Percentiles rank a stretch among this genome's conserved stretches.
Evolutionary conservation across 2,329 filamentous ascomycete species (phyloP).

Genomic region (Paraphoma chrysanthemicola): DNA sequence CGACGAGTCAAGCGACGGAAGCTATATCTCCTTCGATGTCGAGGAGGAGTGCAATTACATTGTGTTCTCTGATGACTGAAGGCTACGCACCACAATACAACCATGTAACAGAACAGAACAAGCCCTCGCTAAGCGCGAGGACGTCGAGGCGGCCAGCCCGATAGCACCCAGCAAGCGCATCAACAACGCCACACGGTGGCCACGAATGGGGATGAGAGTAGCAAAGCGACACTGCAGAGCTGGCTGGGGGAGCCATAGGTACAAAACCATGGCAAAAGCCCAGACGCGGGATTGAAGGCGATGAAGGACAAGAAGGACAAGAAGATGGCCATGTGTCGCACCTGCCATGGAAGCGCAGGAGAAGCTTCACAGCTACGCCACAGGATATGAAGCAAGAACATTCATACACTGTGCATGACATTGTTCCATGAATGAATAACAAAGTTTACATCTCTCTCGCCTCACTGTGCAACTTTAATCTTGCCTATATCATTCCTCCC

Average conservation of each 20-base stretch:
- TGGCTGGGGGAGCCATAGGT: too few relatives aligned
- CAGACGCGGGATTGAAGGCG: neutral
- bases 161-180: too few relatives aligned
- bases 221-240: neutral
- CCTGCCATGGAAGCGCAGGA: neutral
- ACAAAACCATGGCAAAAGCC: too few relatives aligned
- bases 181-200: too few relatives aligned
- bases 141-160: neutral
- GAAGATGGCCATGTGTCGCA: neutral
- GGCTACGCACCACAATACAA: neutral
- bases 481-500: neutral
- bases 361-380: neutral
- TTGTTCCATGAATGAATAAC: neutral
- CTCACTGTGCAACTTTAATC: neutral
- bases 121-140: too few relatives aligned
- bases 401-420: neutral
- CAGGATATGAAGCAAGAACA: neutral
- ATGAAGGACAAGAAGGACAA: neutral
- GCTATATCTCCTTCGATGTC: slow-evolving; percentile 21
- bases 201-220: too few relatives aligned
- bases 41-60: slow-evolving; percentile 29
- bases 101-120: neutral
- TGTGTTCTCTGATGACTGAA: slow-evolving; percentile 30
- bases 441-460: neutral
- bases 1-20: slow-evolving; percentile 6